Conservation (phyloP, 2,329 filamentous ascomycete genomes). For the Hypoxylon sp. region DNA sequence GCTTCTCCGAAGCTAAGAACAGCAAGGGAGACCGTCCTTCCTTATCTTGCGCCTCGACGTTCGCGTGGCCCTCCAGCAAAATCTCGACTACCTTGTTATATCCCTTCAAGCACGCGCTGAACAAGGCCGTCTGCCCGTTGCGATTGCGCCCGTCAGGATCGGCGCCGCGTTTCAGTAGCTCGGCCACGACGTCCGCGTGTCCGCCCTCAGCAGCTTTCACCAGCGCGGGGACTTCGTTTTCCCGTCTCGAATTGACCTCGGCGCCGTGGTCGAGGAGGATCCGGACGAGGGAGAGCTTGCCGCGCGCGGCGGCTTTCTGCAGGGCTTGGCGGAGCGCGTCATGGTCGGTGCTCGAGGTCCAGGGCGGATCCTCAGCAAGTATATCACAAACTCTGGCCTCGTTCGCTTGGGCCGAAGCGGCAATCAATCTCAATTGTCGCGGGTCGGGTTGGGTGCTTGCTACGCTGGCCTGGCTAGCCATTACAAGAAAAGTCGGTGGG, state of each 20-base stretch:
- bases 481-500: slow-evolving; percentile 32
- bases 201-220: slow-evolving; percentile 59
- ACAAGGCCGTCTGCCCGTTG: slow-evolving; percentile 57
- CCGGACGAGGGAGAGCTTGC: slow-evolving; percentile 55
- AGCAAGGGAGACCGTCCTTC: slow-evolving; percentile 58
- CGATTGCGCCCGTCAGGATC: slow-evolving; percentile 55
- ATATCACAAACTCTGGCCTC: slow-evolving; percentile 57
- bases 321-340: slow-evolving; percentile 58
- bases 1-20: slow-evolving; percentile 57
- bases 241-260: slow-evolving; percentile 55
- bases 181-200: slow-evolving; percentile 54
- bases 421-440: slow-evolving; percentile 57
- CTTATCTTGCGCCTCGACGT: slow-evolving; percentile 55
- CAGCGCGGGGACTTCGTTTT: slow-evolving; percentile 57
- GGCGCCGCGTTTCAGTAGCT: slow-evolving; percentile 55
- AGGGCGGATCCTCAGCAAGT: slow-evolving; percentile 55
- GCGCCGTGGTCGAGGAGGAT: slow-evolving; percentile 59
- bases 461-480: slow-evolving; percentile 55
- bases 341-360: slow-evolving; percentile 55
- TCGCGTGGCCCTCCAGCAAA: slow-evolving; percentile 55
- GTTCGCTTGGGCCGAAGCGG: slow-evolving; percentile 57
- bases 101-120: slow-evolving; percentile 56
- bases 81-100: slow-evolving; percentile 54
- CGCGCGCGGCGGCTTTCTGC: slow-evolving; percentile 57
- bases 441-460: slow-evolving; percentile 58